phyloP scores from a whole-genome alignment of 306 rosid species.

The Cercis canadensis region DNA sequence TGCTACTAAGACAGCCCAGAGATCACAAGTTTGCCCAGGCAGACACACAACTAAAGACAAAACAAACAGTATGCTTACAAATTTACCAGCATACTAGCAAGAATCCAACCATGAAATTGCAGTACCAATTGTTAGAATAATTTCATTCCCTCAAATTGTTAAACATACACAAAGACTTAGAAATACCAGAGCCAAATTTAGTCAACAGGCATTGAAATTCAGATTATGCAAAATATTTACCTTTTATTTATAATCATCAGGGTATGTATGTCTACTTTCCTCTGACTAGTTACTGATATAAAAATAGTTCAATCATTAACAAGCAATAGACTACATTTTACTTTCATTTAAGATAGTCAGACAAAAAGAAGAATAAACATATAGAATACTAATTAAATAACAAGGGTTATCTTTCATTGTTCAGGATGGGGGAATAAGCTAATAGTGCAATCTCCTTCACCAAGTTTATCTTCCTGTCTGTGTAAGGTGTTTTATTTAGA shows the following conservation, averaged over 20 bases:
- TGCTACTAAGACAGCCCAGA: too few species aligned
- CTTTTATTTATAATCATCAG: background rate
- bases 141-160: background rate
- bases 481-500: too few species aligned
- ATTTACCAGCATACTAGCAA: background rate
- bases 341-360: background rate
- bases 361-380: too few species aligned
- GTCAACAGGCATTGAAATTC: background rate
- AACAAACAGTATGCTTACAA: background rate
- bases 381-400: too few species aligned
- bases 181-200: background rate
- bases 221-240: background rate
- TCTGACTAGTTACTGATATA: background rate
- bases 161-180: background rate
- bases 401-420: too few species aligned
- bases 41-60: background rate
- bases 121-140: background rate
- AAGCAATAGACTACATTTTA: background rate
- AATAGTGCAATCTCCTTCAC: too few species aligned
- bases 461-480: background rate
- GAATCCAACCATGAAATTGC: too few species aligned
- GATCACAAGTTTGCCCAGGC: background rate
- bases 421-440: too few species aligned
- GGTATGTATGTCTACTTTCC: background rate
- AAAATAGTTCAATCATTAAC: background rate